Percentiles rank a stretch among this genome's conserved stretches.
These are phyloP conservation scores for Calonectria ilicicola DNA, from an alignment of 2,329 filamentous ascomycete genomes.

Conservation along the genomic window DNA sequence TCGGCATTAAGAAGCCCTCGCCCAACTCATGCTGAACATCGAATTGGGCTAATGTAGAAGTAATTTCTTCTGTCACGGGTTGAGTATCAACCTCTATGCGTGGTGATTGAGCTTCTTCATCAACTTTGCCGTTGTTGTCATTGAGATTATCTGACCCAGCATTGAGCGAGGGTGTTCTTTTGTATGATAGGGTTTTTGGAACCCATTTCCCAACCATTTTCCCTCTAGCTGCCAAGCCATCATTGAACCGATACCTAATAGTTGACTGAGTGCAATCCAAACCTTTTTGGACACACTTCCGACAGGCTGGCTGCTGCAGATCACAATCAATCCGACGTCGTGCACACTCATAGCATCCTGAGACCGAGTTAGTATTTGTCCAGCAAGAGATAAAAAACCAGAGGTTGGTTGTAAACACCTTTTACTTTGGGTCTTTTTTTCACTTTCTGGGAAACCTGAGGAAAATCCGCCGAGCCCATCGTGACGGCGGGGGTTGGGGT, in stretches of 20 bases:
- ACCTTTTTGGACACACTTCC: slow-evolving; percentile 8
- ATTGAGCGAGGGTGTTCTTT: neutral
- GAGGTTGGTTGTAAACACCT: neutral
- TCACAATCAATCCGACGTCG: slow-evolving; percentile 25
- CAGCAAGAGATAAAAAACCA: neutral
- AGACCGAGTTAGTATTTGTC: no score
- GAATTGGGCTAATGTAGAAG: neutral
- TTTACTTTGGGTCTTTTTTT: slow-evolving; percentile 24
- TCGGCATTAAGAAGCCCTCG: neutral
- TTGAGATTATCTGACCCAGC: neutral
- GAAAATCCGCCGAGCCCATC: neutral
- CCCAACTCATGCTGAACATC: neutral
- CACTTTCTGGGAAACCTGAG: neutral
- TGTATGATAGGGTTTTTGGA: slow-evolving; percentile 19
- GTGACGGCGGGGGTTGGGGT: neutral
- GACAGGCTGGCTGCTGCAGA: slow-evolving; percentile 12
- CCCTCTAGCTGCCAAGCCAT: slow-evolving; percentile 18
- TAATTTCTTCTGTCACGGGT: neutral
- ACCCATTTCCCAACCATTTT: slow-evolving; percentile 21
- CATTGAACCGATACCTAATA: slow-evolving; percentile 25
- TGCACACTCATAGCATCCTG: slow-evolving; percentile 24
- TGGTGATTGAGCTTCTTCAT: neutral
- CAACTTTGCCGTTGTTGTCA: neutral
- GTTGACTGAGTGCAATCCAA: slow-evolving; percentile 8
- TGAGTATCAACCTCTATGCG: neutral